A percentile compares a stretch with the other conserved stretches of the same genome.
Conservation (phyloP, 352 stramenopile species). For the Globisporangium solare region DNA sequence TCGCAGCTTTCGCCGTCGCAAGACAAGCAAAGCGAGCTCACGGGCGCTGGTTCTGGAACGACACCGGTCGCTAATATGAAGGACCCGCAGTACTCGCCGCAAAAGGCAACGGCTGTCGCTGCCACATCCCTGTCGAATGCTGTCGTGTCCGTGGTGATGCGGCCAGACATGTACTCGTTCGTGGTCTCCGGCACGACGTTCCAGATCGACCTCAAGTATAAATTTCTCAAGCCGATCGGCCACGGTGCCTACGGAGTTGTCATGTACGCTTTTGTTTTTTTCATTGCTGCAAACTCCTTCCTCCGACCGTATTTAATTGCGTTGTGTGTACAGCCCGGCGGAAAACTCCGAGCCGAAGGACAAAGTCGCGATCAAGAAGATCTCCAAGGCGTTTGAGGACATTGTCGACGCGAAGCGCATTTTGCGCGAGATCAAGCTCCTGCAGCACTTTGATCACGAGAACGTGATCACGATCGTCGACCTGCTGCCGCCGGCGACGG, state of each 20-base stretch:
- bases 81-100: constrained; percentile 3
- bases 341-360: constrained; percentile 78
- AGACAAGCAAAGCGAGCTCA: constrained; percentile 12
- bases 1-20: constrained; percentile 1
- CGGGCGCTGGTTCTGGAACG: neutral
- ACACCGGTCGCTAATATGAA: constrained; percentile 3
- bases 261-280: constrained; percentile 49
- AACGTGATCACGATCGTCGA: constrained; percentile 96
- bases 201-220: constrained; percentile 92
- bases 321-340: constrained; percentile 41
- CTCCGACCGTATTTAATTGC: neutral
- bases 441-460: constrained; percentile 93
- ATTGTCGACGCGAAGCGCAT: constrained; percentile 99
- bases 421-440: constrained; percentile 94
- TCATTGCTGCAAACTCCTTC: neutral
- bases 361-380: constrained; percentile 88
- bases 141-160: constrained; percentile 16
- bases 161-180: constrained; percentile 71
- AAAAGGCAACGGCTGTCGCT: constrained; percentile 1
- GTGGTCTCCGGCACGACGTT: constrained; percentile 87
- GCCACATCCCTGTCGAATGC: neutral
- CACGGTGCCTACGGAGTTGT: constrained; percentile 93
- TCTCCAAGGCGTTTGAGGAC: constrained; percentile 93
- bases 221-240: constrained; percentile 94
- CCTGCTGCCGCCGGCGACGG: constrained; percentile 90